Evolutionary conservation across 2,329 filamentous ascomycete genomes (phyloP), one percentile per base, ranked within the genome.

Genomic region (Fusarium brachygibbosum): DNA sequence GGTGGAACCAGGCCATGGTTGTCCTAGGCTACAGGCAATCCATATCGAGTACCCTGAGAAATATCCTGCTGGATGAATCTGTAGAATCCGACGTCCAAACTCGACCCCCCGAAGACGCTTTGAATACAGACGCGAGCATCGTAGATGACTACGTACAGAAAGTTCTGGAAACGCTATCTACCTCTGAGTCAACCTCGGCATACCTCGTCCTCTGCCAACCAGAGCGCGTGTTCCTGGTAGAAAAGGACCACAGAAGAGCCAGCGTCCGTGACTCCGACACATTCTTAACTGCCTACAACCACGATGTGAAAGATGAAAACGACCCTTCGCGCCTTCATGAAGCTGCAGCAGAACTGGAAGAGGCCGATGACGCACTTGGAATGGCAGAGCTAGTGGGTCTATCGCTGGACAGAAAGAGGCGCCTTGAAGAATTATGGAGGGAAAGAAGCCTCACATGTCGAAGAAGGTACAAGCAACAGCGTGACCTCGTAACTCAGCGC

Each of bases 131-230:
- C 10, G 5, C 7, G 3, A n/a, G 42, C 4, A 13, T 62, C 8
- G 23, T 61, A 1, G 64, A 66, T 6, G 4, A 50, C 6, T 40
- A 68, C 16, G 10, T 75, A 2, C 46, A 58, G 10, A 34, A 45
- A 14, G 66, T 78, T 2, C 16, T 76, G 2, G 45, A 50, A 2
- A 38, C 29, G 0, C 69, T 75, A 2, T 57, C 66, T 2, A 29
- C n/a, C 0, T 72, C 69, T 1, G 45, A 55, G 2, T 77, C 76
- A 13, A 77, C 74, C 1, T 68, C 77, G 0, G 76, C 77, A 5
- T 78, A 78, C 28, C 66, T 79, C 13, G 70, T 78, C 6, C 69
- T 79, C 49, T 77, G 74, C 31, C 73, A 61, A 3, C 67, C 77
- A 2, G 55, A 75, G 3, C 42, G 45, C 2, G 66, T 74, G 3